Evolutionary conservation across 2,329 filamentous ascomycete genomes (phyloP).

Genomic region (Apiospora saccharicola): DNA sequence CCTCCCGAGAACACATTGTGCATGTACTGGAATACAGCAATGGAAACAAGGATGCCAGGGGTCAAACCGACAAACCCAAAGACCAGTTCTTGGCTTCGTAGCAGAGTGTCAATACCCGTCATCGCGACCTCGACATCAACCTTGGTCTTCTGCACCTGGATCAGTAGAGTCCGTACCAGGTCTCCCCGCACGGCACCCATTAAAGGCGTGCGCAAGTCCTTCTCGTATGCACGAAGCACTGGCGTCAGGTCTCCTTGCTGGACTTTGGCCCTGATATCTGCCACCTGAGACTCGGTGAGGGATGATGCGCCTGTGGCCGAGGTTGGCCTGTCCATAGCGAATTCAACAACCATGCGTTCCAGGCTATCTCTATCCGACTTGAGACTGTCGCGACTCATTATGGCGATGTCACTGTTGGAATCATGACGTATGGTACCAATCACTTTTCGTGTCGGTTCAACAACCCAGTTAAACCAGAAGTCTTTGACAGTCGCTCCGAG

Average conservation of each 20-base stretch:
- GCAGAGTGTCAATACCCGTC: conserved; percentile 89
- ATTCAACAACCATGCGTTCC: conserved; percentile 98
- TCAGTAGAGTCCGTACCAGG: conserved; percentile 86
- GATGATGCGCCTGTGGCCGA: conserved; percentile 57
- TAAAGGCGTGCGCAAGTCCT: conserved; percentile 83
- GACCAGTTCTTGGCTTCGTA: conserved; percentile 95
- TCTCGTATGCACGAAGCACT: conserved; percentile 89
- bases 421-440: conserved; percentile 94
- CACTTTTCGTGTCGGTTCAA: conserved; percentile 83
- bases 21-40: conserved; percentile 77
- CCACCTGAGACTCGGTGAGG: conserved; percentile 73
- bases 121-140: conserved; percentile 97
- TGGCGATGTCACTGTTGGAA: conserved; percentile 89
- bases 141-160: conserved; percentile 98
- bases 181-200: conserved; percentile 85
- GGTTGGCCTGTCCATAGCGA: conserved; percentile 82
- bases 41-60: conserved; percentile 86
- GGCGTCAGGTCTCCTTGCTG: conserved; percentile 92
- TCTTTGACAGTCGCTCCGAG: conserved; percentile 81
- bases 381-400: conserved; percentile 94
- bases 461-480: conserved; percentile 96
- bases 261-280: conserved; percentile 79
- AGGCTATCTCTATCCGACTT: conserved; percentile 89
- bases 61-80: conserved; percentile 98
- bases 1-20: conserved; percentile 74